Evolutionary conservation across 129 eudicot genomes (phyloP).

Genomic region (Pittosporum tobira): DNA sequence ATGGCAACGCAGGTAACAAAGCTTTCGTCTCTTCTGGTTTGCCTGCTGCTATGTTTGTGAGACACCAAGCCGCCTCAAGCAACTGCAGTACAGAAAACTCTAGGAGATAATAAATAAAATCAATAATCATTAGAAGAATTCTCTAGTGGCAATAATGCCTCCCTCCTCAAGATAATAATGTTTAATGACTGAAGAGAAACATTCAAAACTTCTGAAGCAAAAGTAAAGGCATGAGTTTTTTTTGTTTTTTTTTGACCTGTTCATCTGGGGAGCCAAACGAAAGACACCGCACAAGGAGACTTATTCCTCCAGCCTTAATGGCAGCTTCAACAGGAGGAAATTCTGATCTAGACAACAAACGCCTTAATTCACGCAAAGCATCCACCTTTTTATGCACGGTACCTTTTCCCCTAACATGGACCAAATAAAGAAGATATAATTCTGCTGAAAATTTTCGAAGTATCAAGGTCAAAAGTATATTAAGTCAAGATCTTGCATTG

Average conservation of each 20-base stretch:
- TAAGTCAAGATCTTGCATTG: neutral
- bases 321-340: slow-evolving; percentile 95
- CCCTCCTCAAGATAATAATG: no score
- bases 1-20: slow-evolving; percentile 84
- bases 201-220: neutral
- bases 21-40: slow-evolving; percentile 96
- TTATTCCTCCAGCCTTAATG: slow-evolving; percentile 70
- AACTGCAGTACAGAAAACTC: slow-evolving; percentile 37
- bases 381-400: slow-evolving; percentile 61
- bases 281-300: slow-evolving; percentile 75
- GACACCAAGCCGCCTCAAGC: slow-evolving; percentile 99
- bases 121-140: neutral
- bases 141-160: no score
- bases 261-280: slow-evolving; percentile 92
- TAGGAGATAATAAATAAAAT: slow-evolving; percentile 1
- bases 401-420: slow-evolving; percentile 66
- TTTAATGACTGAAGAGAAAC: neutral
- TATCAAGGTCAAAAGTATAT: neutral
- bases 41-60: slow-evolving; percentile 94
- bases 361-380: slow-evolving; percentile 81
- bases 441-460: neutral
- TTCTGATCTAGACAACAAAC: slow-evolving; percentile 80
- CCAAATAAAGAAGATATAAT: neutral
- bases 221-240: neutral
- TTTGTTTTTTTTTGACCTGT: slow-evolving; percentile 57